phyloP scores from a whole-genome alignment of 148 eudicot genomes.

The Pouteria glomerata region DNA sequence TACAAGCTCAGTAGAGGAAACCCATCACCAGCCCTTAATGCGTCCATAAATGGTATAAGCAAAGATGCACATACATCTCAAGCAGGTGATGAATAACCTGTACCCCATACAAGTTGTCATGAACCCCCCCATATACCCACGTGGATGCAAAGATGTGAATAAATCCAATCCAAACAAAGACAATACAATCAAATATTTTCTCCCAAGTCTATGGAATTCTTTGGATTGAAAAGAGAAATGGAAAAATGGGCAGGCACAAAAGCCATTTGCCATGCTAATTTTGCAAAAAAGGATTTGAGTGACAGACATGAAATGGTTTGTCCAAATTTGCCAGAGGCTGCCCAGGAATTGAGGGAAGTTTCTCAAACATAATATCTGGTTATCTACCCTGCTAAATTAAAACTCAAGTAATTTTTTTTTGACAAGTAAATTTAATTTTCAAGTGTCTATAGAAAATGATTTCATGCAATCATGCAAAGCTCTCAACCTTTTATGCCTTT shows the following conservation, averaged over 20 bases:
- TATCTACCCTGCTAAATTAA: neutral
- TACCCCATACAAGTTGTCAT: no score
- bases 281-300: neutral
- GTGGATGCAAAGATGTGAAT: no score
- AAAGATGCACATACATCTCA: slow-evolving; percentile 2
- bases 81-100: neutral
- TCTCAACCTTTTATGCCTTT: neutral
- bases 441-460: neutral
- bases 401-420: neutral
- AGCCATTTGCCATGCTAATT: neutral
- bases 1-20: neutral
- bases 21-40: neutral
- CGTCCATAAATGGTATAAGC: neutral
- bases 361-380: neutral
- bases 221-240: neutral
- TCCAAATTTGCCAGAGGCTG: neutral
- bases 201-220: neutral
- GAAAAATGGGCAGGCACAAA: neutral
- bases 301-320: neutral
- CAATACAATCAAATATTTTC: neutral
- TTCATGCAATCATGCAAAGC: neutral
- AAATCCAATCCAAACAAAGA: no score
- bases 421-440: neutral
- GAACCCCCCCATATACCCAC: no score
- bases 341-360: neutral